These are phyloP conservation scores for Chlamydomonas sp. DNA, from an alignment of 139 green algal genomes.

Conservation along the genomic window DNA sequence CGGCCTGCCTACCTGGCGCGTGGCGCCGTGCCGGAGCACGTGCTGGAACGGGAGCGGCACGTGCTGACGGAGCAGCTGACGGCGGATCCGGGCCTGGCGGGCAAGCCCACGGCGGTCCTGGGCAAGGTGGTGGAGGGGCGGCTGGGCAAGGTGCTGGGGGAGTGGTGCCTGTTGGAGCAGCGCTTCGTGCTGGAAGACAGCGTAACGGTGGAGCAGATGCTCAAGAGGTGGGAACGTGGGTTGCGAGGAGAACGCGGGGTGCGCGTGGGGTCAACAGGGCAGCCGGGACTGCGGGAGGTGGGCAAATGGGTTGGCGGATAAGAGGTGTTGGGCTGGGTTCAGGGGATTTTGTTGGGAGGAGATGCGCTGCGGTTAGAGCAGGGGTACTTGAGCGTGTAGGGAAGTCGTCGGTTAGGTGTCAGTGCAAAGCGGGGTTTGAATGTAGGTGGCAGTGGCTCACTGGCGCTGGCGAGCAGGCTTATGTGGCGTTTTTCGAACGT, in stretches of 20 bases:
- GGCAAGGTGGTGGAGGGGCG: slow-evolving; percentile 87
- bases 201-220: slow-evolving; percentile 52
- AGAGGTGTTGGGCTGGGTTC: background rate
- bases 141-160: slow-evolving; percentile 73
- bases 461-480: no score
- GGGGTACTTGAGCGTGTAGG: no score
- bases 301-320: no score
- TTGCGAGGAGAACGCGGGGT: no score
- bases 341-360: background rate
- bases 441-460: no score
- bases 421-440: no score
- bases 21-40: slow-evolving; percentile 51
- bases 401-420: no score
- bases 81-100: background rate
- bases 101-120: slow-evolving; percentile 64
- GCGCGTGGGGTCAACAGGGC: no score
- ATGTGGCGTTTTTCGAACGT: no score
- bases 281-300: no score
- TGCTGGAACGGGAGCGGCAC: slow-evolving; percentile 62
- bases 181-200: slow-evolving; percentile 81
- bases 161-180: slow-evolving; percentile 85
- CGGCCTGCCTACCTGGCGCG: slow-evolving; percentile 67
- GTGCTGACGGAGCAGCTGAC: slow-evolving; percentile 53
- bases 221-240: slow-evolving; percentile 32
- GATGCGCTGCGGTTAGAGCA: no score